Conservation (phyloP, 2,329 filamentous ascomycete species). For the Cryoendolithus antarcticus region DNA sequence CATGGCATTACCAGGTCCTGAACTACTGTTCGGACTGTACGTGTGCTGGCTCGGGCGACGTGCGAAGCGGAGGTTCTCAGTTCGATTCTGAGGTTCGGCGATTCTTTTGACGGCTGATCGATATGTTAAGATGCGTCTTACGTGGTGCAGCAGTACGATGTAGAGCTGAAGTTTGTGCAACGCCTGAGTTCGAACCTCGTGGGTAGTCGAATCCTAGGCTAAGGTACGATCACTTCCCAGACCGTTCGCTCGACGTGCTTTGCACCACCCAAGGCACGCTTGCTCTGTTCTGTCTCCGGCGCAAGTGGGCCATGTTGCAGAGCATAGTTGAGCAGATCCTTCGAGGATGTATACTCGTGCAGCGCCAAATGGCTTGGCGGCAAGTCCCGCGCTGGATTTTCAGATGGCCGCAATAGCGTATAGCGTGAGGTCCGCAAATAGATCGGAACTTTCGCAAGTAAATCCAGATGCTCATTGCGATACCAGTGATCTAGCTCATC, state of each 20-base stretch:
- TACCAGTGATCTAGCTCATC: slow-evolving; percentile 9
- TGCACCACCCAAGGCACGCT: slow-evolving; percentile 4
- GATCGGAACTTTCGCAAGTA: slow-evolving; percentile 7
- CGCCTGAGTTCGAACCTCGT: no score
- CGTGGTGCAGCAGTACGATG: no score
- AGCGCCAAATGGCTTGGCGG: slow-evolving; percentile 6
- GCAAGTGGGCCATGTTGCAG: slow-evolving; percentile 7
- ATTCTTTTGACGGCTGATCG: no score
- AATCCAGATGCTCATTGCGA: slow-evolving; percentile 6
- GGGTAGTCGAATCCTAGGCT: no score
- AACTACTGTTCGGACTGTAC: no score
- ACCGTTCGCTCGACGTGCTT: slow-evolving; percentile 6
- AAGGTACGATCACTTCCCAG: slow-evolving; percentile 5
- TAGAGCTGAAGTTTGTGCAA: no score
- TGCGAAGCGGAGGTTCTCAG: no score
- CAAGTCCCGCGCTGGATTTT: slow-evolving; percentile 1
- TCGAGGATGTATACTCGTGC: slow-evolving; percentile 7
- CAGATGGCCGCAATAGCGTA: slow-evolving; percentile 1
- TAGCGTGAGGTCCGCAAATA: slow-evolving; percentile 8
- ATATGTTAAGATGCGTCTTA: no score
- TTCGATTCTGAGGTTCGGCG: no score
- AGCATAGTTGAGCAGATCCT: slow-evolving; percentile 9
- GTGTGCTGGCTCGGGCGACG: no score
- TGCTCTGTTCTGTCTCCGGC: slow-evolving; percentile 7
- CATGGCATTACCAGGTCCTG: no score